phyloP scores from a whole-genome alignment of 331 rosid species.

The Prunus yedoensis region DNA sequence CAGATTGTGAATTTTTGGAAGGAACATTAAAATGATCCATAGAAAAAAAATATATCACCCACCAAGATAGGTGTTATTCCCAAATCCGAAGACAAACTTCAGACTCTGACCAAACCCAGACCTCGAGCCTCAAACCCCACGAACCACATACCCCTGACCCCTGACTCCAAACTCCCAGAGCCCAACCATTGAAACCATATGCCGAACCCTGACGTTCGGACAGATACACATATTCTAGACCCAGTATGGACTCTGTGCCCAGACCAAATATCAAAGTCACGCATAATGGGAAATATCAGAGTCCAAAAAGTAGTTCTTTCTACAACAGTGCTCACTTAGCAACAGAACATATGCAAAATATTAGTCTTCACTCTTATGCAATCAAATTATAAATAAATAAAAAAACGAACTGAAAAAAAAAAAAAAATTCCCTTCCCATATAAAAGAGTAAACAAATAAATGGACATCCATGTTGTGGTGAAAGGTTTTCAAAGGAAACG shows the following conservation, averaged over 20 bases:
- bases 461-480: not conserved
- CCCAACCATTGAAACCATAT: not conserved
- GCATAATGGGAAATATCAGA: not conserved
- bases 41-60: not conserved
- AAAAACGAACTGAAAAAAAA: not conserved
- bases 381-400: not conserved
- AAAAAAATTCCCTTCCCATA: not conserved
- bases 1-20: not conserved
- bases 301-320: not conserved
- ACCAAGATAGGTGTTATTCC: not conserved
- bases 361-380: not conserved
- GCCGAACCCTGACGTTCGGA: not conserved
- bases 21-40: not conserved
- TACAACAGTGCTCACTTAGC: not conserved
- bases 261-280: not conserved
- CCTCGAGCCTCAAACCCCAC: not conserved
- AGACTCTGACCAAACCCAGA: constrained; percentile 1
- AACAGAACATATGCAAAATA: not conserved
- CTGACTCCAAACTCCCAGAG: not conserved
- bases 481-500: not conserved
- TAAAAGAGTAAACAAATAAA: not conserved
- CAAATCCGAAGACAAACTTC: not conserved
- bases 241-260: not conserved
- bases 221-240: not conserved
- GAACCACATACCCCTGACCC: not conserved